Evolutionary conservation across 352 stramenopile species (phyloP).

Genomic region (Phytopythium chamaehyphon): DNA sequence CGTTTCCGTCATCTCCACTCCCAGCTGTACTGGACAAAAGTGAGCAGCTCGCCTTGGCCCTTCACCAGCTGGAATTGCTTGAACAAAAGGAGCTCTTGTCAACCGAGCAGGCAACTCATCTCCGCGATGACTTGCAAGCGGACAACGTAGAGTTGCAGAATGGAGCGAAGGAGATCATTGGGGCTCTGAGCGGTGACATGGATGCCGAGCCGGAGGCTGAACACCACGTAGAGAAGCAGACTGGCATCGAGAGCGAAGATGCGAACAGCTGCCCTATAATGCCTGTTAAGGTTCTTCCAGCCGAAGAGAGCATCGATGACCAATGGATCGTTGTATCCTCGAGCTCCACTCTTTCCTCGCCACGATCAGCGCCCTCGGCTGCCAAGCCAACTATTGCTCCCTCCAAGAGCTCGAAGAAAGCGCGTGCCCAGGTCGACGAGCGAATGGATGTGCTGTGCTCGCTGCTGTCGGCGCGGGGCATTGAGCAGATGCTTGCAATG

Average conservation of each 20-base stretch:
- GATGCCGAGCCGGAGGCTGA: slow-evolving; percentile 3
- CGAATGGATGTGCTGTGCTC: slow-evolving; percentile 79
- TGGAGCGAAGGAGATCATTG: not conserved
- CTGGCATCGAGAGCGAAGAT: not conserved
- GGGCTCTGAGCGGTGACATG: not conserved
- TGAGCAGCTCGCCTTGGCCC: not conserved
- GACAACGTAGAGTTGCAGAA: not conserved
- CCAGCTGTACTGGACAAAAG: not conserved
- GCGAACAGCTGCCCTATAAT: not conserved
- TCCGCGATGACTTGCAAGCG: slow-evolving; percentile 2
- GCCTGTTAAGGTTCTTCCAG: slow-evolving; percentile 19
- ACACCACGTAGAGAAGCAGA: not conserved
- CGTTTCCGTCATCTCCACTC: not conserved
- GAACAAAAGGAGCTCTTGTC: slow-evolving; percentile 1
- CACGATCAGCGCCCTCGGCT: slow-evolving; percentile 10
- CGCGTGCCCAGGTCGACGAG: slow-evolving; percentile 24
- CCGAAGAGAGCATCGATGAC: slow-evolving; percentile 1
- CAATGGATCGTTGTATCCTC: slow-evolving; percentile 20
- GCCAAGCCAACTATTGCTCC: slow-evolving; percentile 3
- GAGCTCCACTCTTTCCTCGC: slow-evolving; percentile 19
- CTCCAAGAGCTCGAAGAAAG: not conserved
- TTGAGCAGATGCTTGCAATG: slow-evolving; percentile 59
- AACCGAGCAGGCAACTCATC: not conserved
- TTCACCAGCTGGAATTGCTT: slow-evolving; percentile 3
- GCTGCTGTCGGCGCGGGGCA: slow-evolving; percentile 64